Base-by-base conservation (phyloP, 2,329 filamentous ascomycete genomes). In the Pseudogymnoascus sp. region DNA sequence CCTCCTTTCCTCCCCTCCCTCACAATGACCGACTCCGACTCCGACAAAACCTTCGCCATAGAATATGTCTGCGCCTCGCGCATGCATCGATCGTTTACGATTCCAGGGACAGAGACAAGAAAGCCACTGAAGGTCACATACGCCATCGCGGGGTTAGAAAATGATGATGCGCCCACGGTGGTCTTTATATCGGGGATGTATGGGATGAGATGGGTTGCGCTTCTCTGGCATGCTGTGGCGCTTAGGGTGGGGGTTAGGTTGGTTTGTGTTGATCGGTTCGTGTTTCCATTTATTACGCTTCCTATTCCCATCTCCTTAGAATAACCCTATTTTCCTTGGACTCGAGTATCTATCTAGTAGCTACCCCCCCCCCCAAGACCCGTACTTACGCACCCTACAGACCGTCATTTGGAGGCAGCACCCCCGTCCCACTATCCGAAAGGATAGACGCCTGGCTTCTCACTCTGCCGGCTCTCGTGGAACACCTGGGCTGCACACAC, bases 381-480 rank as follows among this genome's bases (percentile, higher is more conserved):
- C n/a, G n/a, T n/a, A n/a, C n/a, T n/a, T n/a, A n/a, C n/a, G n/a
- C n/a, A n/a, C 23, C 41, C 37, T 23, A 60, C 36, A 79, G 79
- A 65, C 78, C 78, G 7, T 77, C 75, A n/a, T 74, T 80, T 64
- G 79, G 80, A 16, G 76, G 73, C 37, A 78, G 78, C 11, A 78
- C 77, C 0, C 68, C 72, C 1, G 78, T 81, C 0, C 65, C 72
- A 0, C 65, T 79, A 4, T 54, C 70, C 5, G 60, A 73, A 10
- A 72, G 79, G 1, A 68, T 81, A 11, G 41, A 69, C 4, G 68
- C 72, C 19, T 81, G 76, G 74, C 69, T 79, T 23, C 77, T 80
- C 66, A 73, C 74, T 0, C 70, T 80, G 1, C 78, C 79, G n/a
- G 67, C 65, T 3, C 69, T 81, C 0, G 70, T 81, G 4, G 41